phyloP scores from a whole-genome alignment of 148 eudicot species.

The Camellia lanceoleosa region DNA sequence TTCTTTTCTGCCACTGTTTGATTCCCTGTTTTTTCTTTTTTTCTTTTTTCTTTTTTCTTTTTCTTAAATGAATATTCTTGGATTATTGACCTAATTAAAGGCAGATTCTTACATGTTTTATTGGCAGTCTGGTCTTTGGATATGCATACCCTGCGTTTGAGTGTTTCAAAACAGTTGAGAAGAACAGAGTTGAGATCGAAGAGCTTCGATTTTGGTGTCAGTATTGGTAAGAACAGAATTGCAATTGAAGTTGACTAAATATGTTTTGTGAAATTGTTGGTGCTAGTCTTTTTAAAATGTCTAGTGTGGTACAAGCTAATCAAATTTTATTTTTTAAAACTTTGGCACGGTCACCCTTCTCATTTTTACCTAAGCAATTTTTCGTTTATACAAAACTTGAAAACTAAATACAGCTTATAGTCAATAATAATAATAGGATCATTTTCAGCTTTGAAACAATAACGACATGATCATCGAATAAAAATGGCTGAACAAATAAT shows the following conservation, averaged over 20 bases:
- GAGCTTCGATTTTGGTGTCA: slow-evolving; percentile 99
- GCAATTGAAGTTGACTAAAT: no score
- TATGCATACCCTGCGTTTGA: slow-evolving; percentile 93
- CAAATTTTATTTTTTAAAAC: neutral
- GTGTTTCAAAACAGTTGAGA: slow-evolving; percentile 83
- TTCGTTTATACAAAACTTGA: neutral
- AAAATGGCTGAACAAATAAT: no score
- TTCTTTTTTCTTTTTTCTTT: neutral
- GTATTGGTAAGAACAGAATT: slow-evolving; percentile 58
- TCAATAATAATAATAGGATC: neutral
- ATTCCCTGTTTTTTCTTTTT: neutral
- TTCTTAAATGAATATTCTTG: neutral
- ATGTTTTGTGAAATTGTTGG: neutral
- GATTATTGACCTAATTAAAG: neutral
- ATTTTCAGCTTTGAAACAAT: neutral
- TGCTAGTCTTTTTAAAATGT: neutral
- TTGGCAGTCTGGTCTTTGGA: slow-evolving; percentile 67
- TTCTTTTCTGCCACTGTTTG: neutral
- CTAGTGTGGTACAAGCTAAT: neutral
- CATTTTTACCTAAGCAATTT: neutral
- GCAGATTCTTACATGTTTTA: neutral
- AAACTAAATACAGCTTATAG: neutral
- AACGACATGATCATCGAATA: neutral
- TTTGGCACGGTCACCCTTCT: neutral
- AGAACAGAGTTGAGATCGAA: slow-evolving; percentile 60